Evolutionary conservation across 1,139 yeast genomes (phyloP).

Genomic region (Geotrichum siamense): DNA sequence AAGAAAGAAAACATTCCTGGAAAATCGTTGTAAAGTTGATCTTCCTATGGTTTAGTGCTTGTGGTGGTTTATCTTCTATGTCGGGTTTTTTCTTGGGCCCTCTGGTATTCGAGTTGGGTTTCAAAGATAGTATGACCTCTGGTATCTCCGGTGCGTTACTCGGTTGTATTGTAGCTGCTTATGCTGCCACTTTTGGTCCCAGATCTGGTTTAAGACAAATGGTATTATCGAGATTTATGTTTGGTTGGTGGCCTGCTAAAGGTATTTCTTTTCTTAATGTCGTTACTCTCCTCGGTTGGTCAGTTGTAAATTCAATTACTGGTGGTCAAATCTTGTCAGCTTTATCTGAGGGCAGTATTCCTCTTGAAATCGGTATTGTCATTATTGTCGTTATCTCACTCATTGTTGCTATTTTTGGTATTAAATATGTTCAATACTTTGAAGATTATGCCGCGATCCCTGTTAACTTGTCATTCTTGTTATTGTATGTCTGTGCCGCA

Average conservation of each 20-base stretch:
- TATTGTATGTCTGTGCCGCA: constrained; percentile 63
- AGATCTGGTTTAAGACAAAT: constrained; percentile 80
- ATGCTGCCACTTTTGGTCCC: constrained; percentile 80
- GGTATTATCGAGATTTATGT: constrained; percentile 71
- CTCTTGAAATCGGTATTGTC: constrained; percentile 65
- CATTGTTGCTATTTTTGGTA: constrained; percentile 67
- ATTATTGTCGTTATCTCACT: constrained; percentile 60
- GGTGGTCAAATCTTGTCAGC: constrained; percentile 76
- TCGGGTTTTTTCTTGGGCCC: constrained; percentile 75
- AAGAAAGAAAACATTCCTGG: constrained; percentile 45
- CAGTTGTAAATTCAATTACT: constrained; percentile 72
- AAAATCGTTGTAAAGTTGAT: constrained; percentile 50
- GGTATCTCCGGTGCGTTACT: constrained; percentile 57
- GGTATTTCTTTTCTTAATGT: constrained; percentile 61
- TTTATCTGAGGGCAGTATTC: constrained; percentile 54
- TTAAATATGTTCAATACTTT: constrained; percentile 57
- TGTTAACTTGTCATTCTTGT: constrained; percentile 57
- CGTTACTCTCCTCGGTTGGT: constrained; percentile 79
- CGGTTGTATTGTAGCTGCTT: constrained; percentile 67
- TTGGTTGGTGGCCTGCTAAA: constrained; percentile 80
- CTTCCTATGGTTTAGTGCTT: constrained; percentile 77
- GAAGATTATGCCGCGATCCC: constrained; percentile 67
- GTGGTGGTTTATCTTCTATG: constrained; percentile 81
- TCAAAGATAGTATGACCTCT: constrained; percentile 51
- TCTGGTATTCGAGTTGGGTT: constrained; percentile 56